A percentile compares a stretch with the other conserved stretches of the same genome.
These are phyloP conservation scores for Pleomassaria siparia DNA, from an alignment of 2,329 filamentous ascomycete species.

Conservation along the genomic window DNA sequence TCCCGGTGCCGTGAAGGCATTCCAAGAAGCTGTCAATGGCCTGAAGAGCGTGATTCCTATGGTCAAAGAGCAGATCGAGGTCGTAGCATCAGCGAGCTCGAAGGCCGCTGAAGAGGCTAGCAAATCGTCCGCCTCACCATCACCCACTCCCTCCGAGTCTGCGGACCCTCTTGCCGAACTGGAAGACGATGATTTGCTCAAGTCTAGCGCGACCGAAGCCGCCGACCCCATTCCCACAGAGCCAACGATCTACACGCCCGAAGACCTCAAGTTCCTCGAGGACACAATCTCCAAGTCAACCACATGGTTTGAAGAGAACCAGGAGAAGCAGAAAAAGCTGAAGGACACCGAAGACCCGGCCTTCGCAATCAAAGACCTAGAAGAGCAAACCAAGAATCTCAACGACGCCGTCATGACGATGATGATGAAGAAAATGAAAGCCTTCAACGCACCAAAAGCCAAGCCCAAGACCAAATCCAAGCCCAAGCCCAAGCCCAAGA, in stretches of 20 bases:
- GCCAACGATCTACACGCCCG: conserved; percentile 64
- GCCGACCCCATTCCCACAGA: conserved; percentile 29
- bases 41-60: conserved; percentile 69
- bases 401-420: conserved; percentile 70
- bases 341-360: conserved; percentile 70
- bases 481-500: conserved; percentile 28
- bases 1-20: conserved; percentile 65
- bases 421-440: conserved; percentile 60
- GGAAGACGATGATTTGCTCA: conserved; percentile 66
- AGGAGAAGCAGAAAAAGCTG: conserved; percentile 71
- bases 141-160: conserved; percentile 44
- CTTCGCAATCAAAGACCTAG: conserved; percentile 67
- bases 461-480: conserved; percentile 34
- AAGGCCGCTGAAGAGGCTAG: conserved; percentile 38
- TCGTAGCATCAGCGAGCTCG: conserved; percentile 59
- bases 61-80: conserved; percentile 73
- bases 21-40: conserved; percentile 72
- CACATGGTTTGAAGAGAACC: conserved; percentile 74
- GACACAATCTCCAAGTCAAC: conserved; percentile 63
- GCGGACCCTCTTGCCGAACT: conserved; percentile 66
- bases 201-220: conserved; percentile 38
- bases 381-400: conserved; percentile 68
- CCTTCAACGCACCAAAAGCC: conserved; percentile 31
- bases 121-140: conserved; percentile 46
- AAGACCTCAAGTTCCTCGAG: conserved; percentile 69